Conservation (phyloP, 2,329 filamentous ascomycete genomes). For the Ophiostoma fasciatum region DNA sequence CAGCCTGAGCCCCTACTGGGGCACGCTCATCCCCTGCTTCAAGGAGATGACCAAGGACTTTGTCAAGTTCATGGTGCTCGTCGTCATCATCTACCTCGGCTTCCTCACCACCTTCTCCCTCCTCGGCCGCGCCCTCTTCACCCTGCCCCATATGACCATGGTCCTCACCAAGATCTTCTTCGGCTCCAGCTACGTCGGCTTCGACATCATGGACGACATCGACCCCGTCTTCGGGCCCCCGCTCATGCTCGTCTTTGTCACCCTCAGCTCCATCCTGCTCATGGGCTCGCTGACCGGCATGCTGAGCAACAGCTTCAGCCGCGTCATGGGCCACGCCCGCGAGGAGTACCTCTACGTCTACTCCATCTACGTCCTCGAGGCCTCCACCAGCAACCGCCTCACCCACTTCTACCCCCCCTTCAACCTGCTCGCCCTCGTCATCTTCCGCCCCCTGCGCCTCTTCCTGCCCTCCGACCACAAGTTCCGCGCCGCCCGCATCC, state of each 20-base stretch:
- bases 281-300: slow-evolving; percentile 68
- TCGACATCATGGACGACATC: slow-evolving; percentile 49
- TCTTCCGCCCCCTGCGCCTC: slow-evolving; percentile 58
- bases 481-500: slow-evolving; percentile 46
- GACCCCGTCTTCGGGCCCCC: slow-evolving; percentile 41
- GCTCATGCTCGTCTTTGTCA: slow-evolving; percentile 59
- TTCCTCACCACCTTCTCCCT: slow-evolving; percentile 80
- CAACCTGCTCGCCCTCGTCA: slow-evolving; percentile 58
- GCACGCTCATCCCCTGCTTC: slow-evolving; percentile 74
- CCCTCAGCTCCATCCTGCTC: slow-evolving; percentile 61
- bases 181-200: slow-evolving; percentile 60
- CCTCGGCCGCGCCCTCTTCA: slow-evolving; percentile 55
- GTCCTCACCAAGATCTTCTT: slow-evolving; percentile 71
- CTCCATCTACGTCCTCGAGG: slow-evolving; percentile 48
- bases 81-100: slow-evolving; percentile 69
- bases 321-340: slow-evolving; percentile 45
- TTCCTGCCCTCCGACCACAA: slow-evolving; percentile 47
- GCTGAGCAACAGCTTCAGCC: slow-evolving; percentile 59
- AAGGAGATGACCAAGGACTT: slow-evolving; percentile 95
- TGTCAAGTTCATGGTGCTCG: slow-evolving; percentile 61
- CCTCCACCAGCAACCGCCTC: slow-evolving; percentile 52
- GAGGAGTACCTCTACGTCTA: slow-evolving; percentile 74
- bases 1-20: slow-evolving; percentile 80
- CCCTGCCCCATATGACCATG: slow-evolving; percentile 54
- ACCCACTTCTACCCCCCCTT: slow-evolving; percentile 58